Percentiles rank a stretch among this genome's conserved stretches.
Conservation (phyloP, 257 asterid species). For the Scutellaria galericulata region DNA sequence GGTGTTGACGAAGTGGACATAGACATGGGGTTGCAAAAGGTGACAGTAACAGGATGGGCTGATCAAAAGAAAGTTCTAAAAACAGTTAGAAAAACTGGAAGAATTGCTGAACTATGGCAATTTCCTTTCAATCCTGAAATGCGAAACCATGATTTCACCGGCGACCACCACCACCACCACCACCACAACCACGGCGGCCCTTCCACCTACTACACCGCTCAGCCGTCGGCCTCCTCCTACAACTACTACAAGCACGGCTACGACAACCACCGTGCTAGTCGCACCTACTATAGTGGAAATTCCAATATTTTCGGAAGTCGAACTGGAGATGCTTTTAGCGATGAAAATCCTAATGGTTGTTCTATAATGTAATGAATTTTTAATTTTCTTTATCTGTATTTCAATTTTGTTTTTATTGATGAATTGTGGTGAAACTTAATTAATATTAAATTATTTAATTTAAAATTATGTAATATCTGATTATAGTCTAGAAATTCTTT, state of each 20-base stretch:
- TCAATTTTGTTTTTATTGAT: no score
- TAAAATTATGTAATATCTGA: no score
- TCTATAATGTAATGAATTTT: slow-evolving; percentile 50
- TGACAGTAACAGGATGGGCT: slow-evolving; percentile 70
- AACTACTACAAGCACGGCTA: slow-evolving; percentile 85
- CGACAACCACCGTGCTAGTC: slow-evolving; percentile 36
- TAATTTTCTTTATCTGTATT: no score
- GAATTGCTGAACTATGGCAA: slow-evolving; percentile 79
- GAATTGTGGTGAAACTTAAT: no score
- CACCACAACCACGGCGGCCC: slow-evolving; percentile 47
- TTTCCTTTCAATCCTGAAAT: slow-evolving; percentile 58
- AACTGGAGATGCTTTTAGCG: slow-evolving; percentile 67
- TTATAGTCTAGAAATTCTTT: no score
- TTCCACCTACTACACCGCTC: slow-evolving; percentile 42
- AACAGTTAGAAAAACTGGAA: slow-evolving; percentile 62
- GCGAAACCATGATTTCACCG: slow-evolving; percentile 47
- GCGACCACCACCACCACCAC: slow-evolving; percentile 36
- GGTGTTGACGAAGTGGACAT: slow-evolving; percentile 78
- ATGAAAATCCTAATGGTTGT: slow-evolving; percentile 70
- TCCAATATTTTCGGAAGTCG: slow-evolving; percentile 60
- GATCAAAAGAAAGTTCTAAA: slow-evolving; percentile 72
- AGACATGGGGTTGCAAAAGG: slow-evolving; percentile 78
- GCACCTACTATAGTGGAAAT: slow-evolving; percentile 34
- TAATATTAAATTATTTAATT: no score
- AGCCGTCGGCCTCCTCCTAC: slow-evolving; percentile 57